phyloP scores from a whole-genome alignment of 495 filamentous ascomycete genomes.

The Choiromyces venosus region DNA sequence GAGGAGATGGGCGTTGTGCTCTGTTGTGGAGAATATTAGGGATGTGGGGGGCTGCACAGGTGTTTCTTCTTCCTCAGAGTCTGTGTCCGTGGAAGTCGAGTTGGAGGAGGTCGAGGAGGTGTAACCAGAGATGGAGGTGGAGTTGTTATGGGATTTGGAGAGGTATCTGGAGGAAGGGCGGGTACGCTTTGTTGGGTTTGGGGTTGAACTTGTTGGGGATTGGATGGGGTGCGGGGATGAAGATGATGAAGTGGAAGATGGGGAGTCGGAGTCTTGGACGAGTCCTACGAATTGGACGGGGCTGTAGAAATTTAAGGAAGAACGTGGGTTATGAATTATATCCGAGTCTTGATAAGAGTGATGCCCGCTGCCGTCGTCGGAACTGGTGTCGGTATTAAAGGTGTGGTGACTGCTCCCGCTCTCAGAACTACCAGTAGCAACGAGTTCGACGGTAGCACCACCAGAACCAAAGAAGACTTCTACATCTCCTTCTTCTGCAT shows the following conservation, averaged over 20 bases:
- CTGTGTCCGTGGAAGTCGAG: background rate
- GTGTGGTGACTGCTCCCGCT: background rate
- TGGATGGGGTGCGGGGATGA: background rate
- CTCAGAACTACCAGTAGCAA: conserved; percentile 5
- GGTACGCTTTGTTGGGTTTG: background rate
- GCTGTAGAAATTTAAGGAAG: conserved; percentile 6
- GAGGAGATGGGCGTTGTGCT: conserved; percentile 56
- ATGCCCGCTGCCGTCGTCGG: conserved; percentile 6
- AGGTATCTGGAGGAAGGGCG: conserved; percentile 8
- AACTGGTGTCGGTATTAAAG: conserved; percentile 23
- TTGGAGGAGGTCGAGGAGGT: background rate
- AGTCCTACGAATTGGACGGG: conserved; percentile 18
- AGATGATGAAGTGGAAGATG: background rate
- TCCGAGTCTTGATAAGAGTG: conserved; percentile 9
- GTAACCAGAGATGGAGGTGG: conserved; percentile 1
- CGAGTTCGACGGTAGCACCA: conserved; percentile 7
- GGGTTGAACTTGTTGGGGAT: background rate
- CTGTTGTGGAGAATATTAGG: conserved; percentile 48
- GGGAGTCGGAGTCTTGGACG: conserved; percentile 17
- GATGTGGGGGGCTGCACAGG: conserved; percentile 43
- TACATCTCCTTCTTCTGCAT: conserved; percentile 14
- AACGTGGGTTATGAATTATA: background rate
- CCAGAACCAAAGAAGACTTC: conserved; percentile 14
- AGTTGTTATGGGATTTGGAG: conserved; percentile 8
- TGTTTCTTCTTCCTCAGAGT: conserved; percentile 8